These are phyloP conservation scores for Bimuria novae-zelandiae DNA, from an alignment of 2,329 filamentous ascomycete species.

Conservation along the genomic window DNA sequence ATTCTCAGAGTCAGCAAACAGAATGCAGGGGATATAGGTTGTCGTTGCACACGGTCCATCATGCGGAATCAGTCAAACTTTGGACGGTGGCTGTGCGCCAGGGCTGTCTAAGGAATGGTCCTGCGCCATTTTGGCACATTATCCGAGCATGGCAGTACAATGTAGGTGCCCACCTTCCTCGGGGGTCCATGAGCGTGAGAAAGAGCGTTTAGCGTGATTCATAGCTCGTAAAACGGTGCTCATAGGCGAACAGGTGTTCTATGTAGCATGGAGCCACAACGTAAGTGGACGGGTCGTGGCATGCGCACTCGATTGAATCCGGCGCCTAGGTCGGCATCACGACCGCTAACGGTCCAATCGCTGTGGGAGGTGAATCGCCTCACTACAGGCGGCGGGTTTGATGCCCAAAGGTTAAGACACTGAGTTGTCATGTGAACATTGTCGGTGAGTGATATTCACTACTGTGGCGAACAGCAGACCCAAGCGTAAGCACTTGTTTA, in stretches of 20 bases:
- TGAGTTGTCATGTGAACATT: background rate
- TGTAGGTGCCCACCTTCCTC: background rate
- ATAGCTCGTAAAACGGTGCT: background rate
- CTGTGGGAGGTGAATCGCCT: background rate
- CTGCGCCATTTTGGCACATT: conserved; percentile 1
- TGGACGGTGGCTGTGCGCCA: conserved; percentile 19
- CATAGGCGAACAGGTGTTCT: background rate
- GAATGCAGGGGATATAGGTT: background rate
- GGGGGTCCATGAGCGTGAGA: background rate
- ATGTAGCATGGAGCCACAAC: background rate
- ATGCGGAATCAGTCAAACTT: conserved; percentile 4
- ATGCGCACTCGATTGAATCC: conserved; percentile 3
- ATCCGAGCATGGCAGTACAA: conserved; percentile 11
- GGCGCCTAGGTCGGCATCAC: background rate
- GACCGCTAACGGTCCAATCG: background rate
- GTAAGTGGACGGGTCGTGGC: background rate
- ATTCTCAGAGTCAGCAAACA: background rate
- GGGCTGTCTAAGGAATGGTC: conserved; percentile 19
- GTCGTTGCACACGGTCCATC: background rate
- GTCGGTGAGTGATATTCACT: conserved; percentile 12
- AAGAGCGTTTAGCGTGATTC: background rate
- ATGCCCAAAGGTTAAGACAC: background rate
- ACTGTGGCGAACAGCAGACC: conserved; percentile 14
- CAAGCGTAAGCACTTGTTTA: conserved; percentile 7
- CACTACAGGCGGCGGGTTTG: background rate